Evolutionary conservation across 768 basidiomycete species (phyloP).

Genomic region (Leccinum aurantiacum): DNA sequence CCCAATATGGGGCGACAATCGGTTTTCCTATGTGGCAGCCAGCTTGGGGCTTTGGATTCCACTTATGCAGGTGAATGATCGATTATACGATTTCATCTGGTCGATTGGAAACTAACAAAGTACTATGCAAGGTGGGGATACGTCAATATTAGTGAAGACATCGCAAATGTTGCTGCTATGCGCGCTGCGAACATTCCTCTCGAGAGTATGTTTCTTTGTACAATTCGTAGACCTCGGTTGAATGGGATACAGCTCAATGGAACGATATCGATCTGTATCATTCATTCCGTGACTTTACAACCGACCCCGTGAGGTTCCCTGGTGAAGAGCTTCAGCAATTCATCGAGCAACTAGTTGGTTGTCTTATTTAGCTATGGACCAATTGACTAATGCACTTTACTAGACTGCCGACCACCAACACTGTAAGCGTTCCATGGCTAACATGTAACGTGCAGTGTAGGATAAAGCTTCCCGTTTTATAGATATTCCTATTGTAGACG

Average conservation of each 20-base stretch:
- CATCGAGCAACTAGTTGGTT: constrained; percentile 55
- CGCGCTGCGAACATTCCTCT: constrained; percentile 70
- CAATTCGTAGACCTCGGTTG: neutral
- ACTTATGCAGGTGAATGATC: constrained; percentile 55
- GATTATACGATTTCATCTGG: neutral
- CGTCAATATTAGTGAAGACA: constrained; percentile 53
- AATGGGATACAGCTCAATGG: constrained; percentile 58
- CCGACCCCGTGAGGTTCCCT: constrained; percentile 65
- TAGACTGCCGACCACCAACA: constrained; percentile 32
- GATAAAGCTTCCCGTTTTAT: neutral
- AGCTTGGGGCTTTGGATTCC: constrained; percentile 77
- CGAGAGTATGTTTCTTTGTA: constrained; percentile 47
- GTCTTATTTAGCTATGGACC: neutral
- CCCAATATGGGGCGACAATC: constrained; percentile 68
- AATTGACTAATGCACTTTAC: constrained; percentile 9
- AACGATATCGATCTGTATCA: constrained; percentile 77
- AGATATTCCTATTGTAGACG: constrained; percentile 78
- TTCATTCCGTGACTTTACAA: constrained; percentile 66
- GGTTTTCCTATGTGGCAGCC: constrained; percentile 74
- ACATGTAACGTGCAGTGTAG: neutral
- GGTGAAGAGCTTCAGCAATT: constrained; percentile 51
- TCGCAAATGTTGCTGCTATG: constrained; percentile 56
- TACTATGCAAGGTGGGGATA: constrained; percentile 43
- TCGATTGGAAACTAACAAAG: neutral
- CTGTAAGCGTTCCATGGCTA: constrained; percentile 18